Evolutionary conservation across 768 basidiomycete species (phyloP).

Genomic region (Suillus occidentalis): DNA sequence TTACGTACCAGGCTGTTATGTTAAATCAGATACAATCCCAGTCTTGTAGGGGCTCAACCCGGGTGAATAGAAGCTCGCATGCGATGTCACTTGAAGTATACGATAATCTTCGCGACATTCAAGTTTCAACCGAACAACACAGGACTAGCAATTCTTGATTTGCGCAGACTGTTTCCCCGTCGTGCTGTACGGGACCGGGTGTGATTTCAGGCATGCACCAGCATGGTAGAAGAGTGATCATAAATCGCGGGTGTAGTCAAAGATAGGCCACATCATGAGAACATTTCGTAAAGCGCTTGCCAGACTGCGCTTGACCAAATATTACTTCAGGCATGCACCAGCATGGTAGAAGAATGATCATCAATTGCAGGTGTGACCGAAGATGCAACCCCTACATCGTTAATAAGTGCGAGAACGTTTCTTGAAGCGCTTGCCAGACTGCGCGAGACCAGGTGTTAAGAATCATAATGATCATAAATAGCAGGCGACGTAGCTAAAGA

Average conservation of each 20-base stretch:
- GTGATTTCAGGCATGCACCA: constrained; percentile 36
- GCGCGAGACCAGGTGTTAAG: too few relatives aligned
- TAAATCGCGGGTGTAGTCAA: not conserved
- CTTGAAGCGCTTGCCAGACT: constrained; percentile 22
- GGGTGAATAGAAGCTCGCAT: constrained; percentile 34
- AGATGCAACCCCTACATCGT: constrained; percentile 21
- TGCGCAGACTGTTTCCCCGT: constrained; percentile 29
- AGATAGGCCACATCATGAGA: too few relatives aligned
- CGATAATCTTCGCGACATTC: constrained; percentile 18
- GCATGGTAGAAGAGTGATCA: constrained; percentile 13
- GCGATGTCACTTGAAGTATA: constrained; percentile 9
- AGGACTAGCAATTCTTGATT: constrained; percentile 14
- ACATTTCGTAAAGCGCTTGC: too few relatives aligned
- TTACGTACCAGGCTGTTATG: constrained; percentile 35
- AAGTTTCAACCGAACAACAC: constrained; percentile 24
- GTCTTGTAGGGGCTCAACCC: too few relatives aligned
- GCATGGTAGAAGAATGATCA: too few relatives aligned
- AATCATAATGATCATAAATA: too few relatives aligned
- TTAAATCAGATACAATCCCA: too few relatives aligned
- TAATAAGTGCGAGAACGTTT: constrained; percentile 35
- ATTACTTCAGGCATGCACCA: constrained; percentile 36
- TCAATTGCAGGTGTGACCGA: constrained; percentile 8
- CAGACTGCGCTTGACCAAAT: constrained; percentile 52
- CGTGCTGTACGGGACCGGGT: constrained; percentile 70
- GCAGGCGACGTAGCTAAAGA: too few relatives aligned